phyloP scores from a whole-genome alignment of 495 filamentous ascomycete genomes.

The Massariosphaeria phaeospora region DNA sequence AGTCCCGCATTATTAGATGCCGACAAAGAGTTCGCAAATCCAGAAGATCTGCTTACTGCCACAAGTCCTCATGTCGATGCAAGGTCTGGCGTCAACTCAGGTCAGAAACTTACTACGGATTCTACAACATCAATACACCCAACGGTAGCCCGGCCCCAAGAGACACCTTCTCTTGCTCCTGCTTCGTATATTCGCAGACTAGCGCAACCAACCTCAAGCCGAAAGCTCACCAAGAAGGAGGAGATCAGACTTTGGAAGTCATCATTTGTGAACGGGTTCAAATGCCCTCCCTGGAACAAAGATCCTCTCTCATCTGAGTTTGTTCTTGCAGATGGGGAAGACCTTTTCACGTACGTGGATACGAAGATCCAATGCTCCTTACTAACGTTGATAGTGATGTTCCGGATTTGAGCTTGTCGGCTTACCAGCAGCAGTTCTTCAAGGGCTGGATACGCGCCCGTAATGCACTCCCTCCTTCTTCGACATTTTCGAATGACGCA shows the following conservation, averaged over 20 bases:
- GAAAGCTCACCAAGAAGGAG: constrained; percentile 64
- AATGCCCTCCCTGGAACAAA: constrained; percentile 75
- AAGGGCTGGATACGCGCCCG: constrained; percentile 73
- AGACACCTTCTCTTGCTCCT: neutral
- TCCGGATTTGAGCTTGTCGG: constrained; percentile 62
- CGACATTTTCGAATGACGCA: constrained; percentile 30
- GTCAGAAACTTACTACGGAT: too few species aligned
- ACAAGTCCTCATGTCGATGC: too few species aligned
- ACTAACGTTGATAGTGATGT: constrained; percentile 54
- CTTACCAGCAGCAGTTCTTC: constrained; percentile 64
- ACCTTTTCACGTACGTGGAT: constrained; percentile 52
- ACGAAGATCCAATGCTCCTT: neutral
- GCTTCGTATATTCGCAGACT: constrained; percentile 12
- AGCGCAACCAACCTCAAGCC: constrained; percentile 49
- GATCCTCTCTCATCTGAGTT: constrained; percentile 56
- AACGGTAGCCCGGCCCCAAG: neutral
- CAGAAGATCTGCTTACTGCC: too few species aligned
- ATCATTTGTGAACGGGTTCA: constrained; percentile 71
- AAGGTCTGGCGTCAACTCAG: too few species aligned
- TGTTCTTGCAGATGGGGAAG: constrained; percentile 37
- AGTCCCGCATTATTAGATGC: too few species aligned
- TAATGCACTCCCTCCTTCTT: constrained; percentile 48
- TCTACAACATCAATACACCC: too few species aligned
- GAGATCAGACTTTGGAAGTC: constrained; percentile 71
- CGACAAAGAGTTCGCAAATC: too few species aligned